Conservation (phyloP, 2,329 filamentous ascomycete genomes). For the Penicillium sp. region DNA sequence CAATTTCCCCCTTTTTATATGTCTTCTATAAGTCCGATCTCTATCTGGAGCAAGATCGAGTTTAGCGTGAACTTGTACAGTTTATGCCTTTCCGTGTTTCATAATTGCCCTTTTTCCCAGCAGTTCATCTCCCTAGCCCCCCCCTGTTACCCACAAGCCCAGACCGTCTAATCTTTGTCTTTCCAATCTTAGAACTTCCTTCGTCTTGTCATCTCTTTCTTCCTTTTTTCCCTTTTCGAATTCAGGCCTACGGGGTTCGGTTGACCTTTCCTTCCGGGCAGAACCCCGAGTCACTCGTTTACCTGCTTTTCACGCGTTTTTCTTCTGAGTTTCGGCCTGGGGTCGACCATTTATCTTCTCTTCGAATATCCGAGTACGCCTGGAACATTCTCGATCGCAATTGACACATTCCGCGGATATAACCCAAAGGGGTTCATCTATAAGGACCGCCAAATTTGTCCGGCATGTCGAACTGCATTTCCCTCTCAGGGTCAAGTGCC, state of each 20-base stretch:
- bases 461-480: slow-evolving; percentile 55
- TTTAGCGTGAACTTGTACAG: background rate
- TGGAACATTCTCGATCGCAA: slow-evolving; percentile 4
- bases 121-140: slow-evolving; percentile 14
- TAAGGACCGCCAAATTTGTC: slow-evolving; percentile 21
- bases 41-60: background rate
- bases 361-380: slow-evolving; percentile 3
- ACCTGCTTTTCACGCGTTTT: slow-evolving; percentile 14
- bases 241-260: slow-evolving; percentile 19
- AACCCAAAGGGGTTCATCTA: background rate
- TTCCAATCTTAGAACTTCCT: slow-evolving; percentile 17
- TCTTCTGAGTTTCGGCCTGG: slow-evolving; percentile 16
- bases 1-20: background rate
- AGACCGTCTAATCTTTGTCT: slow-evolving; percentile 11
- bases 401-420: slow-evolving; percentile 22
- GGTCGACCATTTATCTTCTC: slow-evolving; percentile 6
- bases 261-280: slow-evolving; percentile 22
- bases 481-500: slow-evolving; percentile 64
- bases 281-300: slow-evolving; percentile 24
- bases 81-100: slow-evolving; percentile 2
- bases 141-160: slow-evolving; percentile 14
- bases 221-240: slow-evolving; percentile 10
- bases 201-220: slow-evolving; percentile 14
- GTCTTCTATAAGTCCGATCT: background rate
- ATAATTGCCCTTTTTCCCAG: slow-evolving; percentile 5